Percentiles rank a stretch among this genome's conserved stretches.
Evolutionary conservation across 2,329 filamentous ascomycete genomes (phyloP).

Genomic region (Arachnomyces sp.): DNA sequence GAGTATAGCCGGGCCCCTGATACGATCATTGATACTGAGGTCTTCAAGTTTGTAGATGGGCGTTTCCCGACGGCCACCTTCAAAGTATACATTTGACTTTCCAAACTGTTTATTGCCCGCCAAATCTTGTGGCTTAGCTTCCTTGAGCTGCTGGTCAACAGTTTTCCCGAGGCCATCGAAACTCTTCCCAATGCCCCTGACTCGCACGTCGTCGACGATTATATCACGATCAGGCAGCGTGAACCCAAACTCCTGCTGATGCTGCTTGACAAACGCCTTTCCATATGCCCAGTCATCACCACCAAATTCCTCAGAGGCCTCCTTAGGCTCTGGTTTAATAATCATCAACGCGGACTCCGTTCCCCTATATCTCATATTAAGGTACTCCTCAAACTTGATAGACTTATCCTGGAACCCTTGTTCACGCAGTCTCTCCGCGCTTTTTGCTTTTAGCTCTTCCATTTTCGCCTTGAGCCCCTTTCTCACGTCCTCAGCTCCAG

Average conservation of each 20-base stretch:
- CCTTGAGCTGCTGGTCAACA: constrained; percentile 73
- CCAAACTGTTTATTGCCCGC: constrained; percentile 57
- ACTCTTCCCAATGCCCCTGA: constrained; percentile 81
- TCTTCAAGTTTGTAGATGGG: constrained; percentile 76
- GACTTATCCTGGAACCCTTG: constrained; percentile 72
- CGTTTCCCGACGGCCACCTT: constrained; percentile 68
- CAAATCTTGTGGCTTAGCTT: constrained; percentile 54
- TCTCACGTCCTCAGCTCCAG: constrained; percentile 50
- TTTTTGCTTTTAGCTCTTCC: constrained; percentile 70
- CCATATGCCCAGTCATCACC: constrained; percentile 75
- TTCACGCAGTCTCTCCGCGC: constrained; percentile 56
- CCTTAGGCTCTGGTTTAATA: constrained; percentile 60
- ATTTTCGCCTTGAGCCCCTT: constrained; percentile 65
- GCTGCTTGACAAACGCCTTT: constrained; percentile 75
- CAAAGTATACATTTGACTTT: constrained; percentile 71
- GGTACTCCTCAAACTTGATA: constrained; percentile 81
- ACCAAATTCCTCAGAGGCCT: constrained; percentile 51
- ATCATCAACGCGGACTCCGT: constrained; percentile 91
- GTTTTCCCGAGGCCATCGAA: constrained; percentile 73
- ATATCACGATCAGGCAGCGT: constrained; percentile 78
- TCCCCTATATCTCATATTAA: constrained; percentile 87
- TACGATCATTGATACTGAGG: constrained; percentile 61
- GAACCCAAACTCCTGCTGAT: constrained; percentile 90
- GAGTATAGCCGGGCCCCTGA: constrained; percentile 76
- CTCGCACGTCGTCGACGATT: constrained; percentile 82